Percentiles rank a stretch among this genome's conserved stretches.
These are phyloP conservation scores for Xylaria scruposa DNA, from an alignment of 495 filamentous ascomycete genomes.

Conservation along the genomic window DNA sequence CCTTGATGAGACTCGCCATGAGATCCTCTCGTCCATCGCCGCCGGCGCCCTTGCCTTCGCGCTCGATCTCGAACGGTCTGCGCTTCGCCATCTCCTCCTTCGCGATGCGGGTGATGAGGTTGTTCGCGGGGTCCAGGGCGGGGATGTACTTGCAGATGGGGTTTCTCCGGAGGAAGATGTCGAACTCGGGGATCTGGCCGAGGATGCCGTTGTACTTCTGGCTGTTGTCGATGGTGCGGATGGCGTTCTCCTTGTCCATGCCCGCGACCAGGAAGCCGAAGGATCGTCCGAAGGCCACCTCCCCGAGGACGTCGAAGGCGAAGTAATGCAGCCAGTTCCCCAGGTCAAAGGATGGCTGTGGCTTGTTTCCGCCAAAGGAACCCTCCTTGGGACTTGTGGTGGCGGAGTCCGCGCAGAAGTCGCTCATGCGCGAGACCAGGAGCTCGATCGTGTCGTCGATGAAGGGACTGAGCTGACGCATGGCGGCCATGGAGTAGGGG, in stretches of 20 bases:
- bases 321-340: slow-evolving; percentile 61
- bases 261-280: slow-evolving; percentile 68
- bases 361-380: slow-evolving; percentile 33
- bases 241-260: slow-evolving; percentile 62
- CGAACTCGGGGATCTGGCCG: slow-evolving; percentile 57
- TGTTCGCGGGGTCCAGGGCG: slow-evolving; percentile 51
- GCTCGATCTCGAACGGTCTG: slow-evolving; percentile 52
- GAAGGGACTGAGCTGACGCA: slow-evolving; percentile 56
- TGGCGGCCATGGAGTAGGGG: slow-evolving; percentile 60
- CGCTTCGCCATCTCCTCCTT: slow-evolving; percentile 55
- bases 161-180: slow-evolving; percentile 54
- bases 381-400: slow-evolving; percentile 34
- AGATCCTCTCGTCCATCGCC: slow-evolving; percentile 57
- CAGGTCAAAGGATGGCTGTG: slow-evolving; percentile 48
- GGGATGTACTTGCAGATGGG: slow-evolving; percentile 57
- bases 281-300: slow-evolving; percentile 67
- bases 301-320: slow-evolving; percentile 65
- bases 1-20: slow-evolving; percentile 54
- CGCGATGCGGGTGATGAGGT: slow-evolving; percentile 58
- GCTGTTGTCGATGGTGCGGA: slow-evolving; percentile 59
- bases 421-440: slow-evolving; percentile 49
- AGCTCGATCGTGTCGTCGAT: slow-evolving; percentile 57
- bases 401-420: slow-evolving; percentile 38
- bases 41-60: slow-evolving; percentile 43
- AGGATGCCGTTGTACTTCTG: slow-evolving; percentile 63